phyloP scores from a whole-genome alignment of 2,329 filamentous ascomycete species.

The Stagonosporopsis cucurbitacearum region DNA sequence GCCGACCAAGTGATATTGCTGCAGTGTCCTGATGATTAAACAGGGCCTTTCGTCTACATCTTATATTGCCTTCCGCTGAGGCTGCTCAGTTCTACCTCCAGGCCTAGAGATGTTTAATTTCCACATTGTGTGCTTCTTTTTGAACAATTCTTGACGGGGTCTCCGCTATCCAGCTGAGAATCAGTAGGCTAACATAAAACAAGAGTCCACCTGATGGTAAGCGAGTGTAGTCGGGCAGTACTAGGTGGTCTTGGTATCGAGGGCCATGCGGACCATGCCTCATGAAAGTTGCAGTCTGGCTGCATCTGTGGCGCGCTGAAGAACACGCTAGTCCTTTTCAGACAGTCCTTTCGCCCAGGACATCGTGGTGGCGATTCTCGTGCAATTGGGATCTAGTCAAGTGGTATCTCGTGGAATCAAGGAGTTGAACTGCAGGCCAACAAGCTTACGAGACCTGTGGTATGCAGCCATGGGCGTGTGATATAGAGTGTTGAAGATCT shows the following conservation, averaged over 20 bases:
- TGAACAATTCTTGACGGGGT: slow-evolving; percentile 3
- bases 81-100: background rate
- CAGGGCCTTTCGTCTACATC: background rate
- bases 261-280: background rate
- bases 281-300: background rate
- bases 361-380: background rate
- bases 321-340: background rate
- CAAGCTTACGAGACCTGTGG: background rate
- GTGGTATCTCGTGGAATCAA: background rate
- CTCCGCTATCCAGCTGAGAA: slow-evolving; percentile 11
- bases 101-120: slow-evolving; percentile 3
- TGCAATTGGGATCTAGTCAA: background rate
- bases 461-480: background rate
- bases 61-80: slow-evolving; percentile 4
- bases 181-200: slow-evolving; percentile 4
- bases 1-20: background rate
- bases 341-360: background rate
- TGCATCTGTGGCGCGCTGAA: slow-evolving; percentile 8
- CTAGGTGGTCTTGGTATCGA: slow-evolving; percentile 5
- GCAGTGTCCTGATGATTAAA: background rate
- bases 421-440: background rate
- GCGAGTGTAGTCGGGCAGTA: background rate
- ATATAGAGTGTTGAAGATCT: background rate
- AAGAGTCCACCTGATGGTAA: background rate
- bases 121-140: slow-evolving; percentile 9